Evolutionary conservation across 371 early-diverging fungal species (phyloP).

Genomic region (Mucor saturninus): DNA sequence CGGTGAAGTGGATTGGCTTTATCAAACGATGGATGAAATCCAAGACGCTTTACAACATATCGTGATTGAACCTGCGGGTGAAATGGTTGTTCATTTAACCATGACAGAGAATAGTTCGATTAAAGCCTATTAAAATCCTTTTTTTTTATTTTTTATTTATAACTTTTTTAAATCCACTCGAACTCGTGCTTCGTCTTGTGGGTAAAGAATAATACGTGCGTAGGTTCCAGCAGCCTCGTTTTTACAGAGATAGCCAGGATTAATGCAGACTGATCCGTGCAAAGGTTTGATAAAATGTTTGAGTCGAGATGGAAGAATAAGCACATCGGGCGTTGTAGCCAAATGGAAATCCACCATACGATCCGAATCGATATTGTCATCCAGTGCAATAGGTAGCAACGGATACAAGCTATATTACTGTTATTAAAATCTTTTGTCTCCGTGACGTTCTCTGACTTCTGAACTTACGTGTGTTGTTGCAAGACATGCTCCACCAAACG

Average conservation of each 20-base stretch:
- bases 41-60: constrained; percentile 49
- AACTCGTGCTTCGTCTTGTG: constrained; percentile 49
- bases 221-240: constrained; percentile 76
- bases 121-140: constrained; percentile 18
- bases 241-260: constrained; percentile 78
- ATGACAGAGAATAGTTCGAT: constrained; percentile 32
- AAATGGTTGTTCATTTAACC: constrained; percentile 57
- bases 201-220: constrained; percentile 72
- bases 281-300: constrained; percentile 69
- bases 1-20: constrained; percentile 39
- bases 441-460: neutral
- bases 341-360: constrained; percentile 52
- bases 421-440: neutral
- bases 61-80: constrained; percentile 49
- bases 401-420: constrained; percentile 70
- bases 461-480: constrained; percentile 72
- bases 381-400: constrained; percentile 69
- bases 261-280: constrained; percentile 75
- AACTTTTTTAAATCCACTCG: constrained; percentile 69
- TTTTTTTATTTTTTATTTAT: constrained; percentile 29
- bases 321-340: constrained; percentile 74
- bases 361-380: constrained; percentile 63
- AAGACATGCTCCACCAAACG: constrained; percentile 73
- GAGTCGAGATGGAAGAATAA: constrained; percentile 77
- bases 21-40: constrained; percentile 50